Base-by-base conservation (phyloP, 768 basidiomycete species). In the Lanmaoa pseudosensibilis region DNA sequence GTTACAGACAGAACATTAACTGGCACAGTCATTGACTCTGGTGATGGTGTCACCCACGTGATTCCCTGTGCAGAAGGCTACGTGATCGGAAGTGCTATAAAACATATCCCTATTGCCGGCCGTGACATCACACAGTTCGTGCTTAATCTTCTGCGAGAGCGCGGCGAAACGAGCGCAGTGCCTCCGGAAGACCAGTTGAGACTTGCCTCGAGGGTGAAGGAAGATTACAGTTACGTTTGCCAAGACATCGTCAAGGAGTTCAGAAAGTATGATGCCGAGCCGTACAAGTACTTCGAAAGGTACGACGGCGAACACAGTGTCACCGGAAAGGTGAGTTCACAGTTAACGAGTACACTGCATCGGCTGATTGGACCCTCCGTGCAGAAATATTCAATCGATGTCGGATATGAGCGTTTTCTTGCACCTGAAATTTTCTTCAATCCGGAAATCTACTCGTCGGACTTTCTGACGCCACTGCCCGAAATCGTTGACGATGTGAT, bases 351-450 rank as follows among this genome's bases (percentile, higher is more conserved):
- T 23, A 15, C 19, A 13, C 18, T 23, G 10, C 46, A n/a, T 55
- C 11, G 25, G 38, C 47, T 57, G n/a, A 63, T 58, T 58, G 36
- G 63, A 40, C 10, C 2, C 19, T 23, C 37, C 39, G 33, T 23
- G 27, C 54, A 95, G 94, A 92, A 94, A 90, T 98, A 99, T 76
- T 73, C 81, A 19, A 78, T 98, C 46, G 96, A 99, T 66, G 86
- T 99, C 55, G 97, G 97, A 19, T 98, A 98, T 74, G 97, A 98
- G 73, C 93, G 97, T 25, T 99, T 99, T 83, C 86, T 98, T 50
- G 97, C 96, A 6, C 95, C 97, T 6, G 97, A 98, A 73, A 97
- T 98, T 66, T 98, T 98, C 79, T 98, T 98, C 83, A 98, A 98
- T 77, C 97, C 97, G 15, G 96, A 99, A 73, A 98, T 99, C 63